Base-by-base conservation (phyloP, 176 grass and related monocot species). In the Zea luxurians region DNA sequence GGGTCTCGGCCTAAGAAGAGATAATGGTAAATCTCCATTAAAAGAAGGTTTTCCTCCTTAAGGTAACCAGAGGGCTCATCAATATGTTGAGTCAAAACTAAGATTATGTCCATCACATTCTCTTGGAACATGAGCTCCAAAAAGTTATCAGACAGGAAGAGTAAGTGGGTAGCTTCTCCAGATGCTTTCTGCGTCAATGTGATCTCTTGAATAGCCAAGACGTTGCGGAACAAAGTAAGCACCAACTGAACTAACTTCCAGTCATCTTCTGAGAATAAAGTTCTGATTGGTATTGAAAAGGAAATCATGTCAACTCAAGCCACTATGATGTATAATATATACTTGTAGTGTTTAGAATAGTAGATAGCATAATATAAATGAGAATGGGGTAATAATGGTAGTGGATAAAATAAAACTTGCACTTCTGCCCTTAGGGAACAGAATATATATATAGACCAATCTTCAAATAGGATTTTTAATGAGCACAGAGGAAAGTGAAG, bases 241-340 rank as follows among this genome's bases (percentile, higher is more conserved):
- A 97, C 89, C 80, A 97, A 64, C 77, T 97, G 94, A 85, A 97
- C 94, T 68, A 97, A 65, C 65, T 97, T 97, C 94, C 94, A 97
- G 43, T 97, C 94, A 74, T 97, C 95, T 86, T 97, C 95, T 48
- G 91, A 87, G 79, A 97, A 97, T 62, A 70, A 72, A 79, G 84
- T 66, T 74, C 95, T 97, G 89, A 62, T 83, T 66, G 20, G 5
- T 62, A 88, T 78, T 62, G 62, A 78, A 78, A 68, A 71, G 27
- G 54, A 88, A 83, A 79, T 77, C 55, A 91, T 68, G 17, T 71
- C 68, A 64, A 38, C 8, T 74, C 50, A 64, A 75, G 55, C 70
- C 43, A 64, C 13, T 64, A 75, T 48, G 63, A 20, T 60, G 38
- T 61, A 88, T 43, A 57, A 74, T 37, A 78, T 62, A 68, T 47